Evolutionary conservation across 2,329 filamentous ascomycete species (phyloP).

Genomic region (Plenodomus lindquistii): DNA sequence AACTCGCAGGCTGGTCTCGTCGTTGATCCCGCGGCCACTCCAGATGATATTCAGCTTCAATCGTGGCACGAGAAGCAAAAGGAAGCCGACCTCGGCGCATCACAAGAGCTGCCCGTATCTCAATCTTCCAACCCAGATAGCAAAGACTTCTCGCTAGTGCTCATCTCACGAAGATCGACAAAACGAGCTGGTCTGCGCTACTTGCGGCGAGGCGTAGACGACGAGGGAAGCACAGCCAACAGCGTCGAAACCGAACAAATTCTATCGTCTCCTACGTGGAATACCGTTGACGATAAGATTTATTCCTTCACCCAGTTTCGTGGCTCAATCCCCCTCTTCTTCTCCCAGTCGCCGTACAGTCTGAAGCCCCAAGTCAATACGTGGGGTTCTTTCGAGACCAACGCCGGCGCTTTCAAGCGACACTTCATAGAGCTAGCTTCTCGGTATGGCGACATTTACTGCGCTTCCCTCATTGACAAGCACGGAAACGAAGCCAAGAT

Average conservation of each 20-base stretch:
- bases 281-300: slow-evolving; percentile 59
- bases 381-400: slow-evolving; percentile 78
- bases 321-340: slow-evolving; percentile 92
- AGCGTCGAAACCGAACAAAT: slow-evolving; percentile 95
- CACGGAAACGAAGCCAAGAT: slow-evolving; percentile 79
- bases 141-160: slow-evolving; percentile 73
- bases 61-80: slow-evolving; percentile 36
- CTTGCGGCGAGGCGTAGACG: slow-evolving; percentile 85
- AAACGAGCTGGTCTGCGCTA: slow-evolving; percentile 89
- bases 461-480: slow-evolving; percentile 86
- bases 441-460: slow-evolving; percentile 76
- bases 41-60: slow-evolving; percentile 42
- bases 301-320: slow-evolving; percentile 87
- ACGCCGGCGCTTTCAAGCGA: slow-evolving; percentile 74
- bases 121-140: slow-evolving; percentile 35
- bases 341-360: slow-evolving; percentile 91
- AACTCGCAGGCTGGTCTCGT: slow-evolving; percentile 44
- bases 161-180: slow-evolving; percentile 87
- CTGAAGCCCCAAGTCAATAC: slow-evolving; percentile 84
- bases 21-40: slow-evolving; percentile 38
- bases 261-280: slow-evolving; percentile 72
- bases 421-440: slow-evolving; percentile 74
- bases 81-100: slow-evolving; percentile 18
- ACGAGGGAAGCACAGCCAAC: slow-evolving; percentile 86
- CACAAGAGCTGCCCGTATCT: slow-evolving; percentile 29